These are phyloP conservation scores for Ceratobasidium sp. DNA, from an alignment of 1,284 basidiomycete species.

Conservation along the genomic window DNA sequence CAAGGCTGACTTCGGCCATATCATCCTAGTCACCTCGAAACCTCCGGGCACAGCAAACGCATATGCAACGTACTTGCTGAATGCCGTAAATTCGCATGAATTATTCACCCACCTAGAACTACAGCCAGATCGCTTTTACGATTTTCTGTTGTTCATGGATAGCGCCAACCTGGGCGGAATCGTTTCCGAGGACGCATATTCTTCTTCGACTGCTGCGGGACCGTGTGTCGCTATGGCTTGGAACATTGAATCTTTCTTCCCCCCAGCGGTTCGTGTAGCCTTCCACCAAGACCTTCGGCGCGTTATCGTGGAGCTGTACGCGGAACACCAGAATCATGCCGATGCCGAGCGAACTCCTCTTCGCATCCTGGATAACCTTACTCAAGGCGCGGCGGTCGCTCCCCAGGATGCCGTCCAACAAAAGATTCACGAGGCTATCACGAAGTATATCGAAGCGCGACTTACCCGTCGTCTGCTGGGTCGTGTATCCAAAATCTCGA, in stretches of 20 bases:
- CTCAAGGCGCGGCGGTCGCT: conserved; percentile 64
- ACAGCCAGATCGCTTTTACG: conserved; percentile 90
- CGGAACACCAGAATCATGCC: conserved; percentile 74
- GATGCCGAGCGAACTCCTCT: conserved; percentile 74
- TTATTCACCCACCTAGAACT: conserved; percentile 95
- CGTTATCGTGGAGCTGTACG: conserved; percentile 89
- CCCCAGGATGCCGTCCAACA: conserved; percentile 74
- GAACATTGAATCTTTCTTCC: conserved; percentile 95
- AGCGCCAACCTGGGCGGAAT: conserved; percentile 93
- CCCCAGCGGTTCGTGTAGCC: conserved; percentile 81
- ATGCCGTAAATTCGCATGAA: conserved; percentile 93
- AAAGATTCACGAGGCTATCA: conserved; percentile 73
- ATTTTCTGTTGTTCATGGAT: conserved; percentile 97
- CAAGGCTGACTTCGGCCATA: conserved; percentile 93
- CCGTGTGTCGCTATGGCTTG: conserved; percentile 83
- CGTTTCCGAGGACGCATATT: conserved; percentile 76
- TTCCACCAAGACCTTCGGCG: conserved; percentile 81
- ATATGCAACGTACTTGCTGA: conserved; percentile 94
- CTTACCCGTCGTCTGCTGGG: conserved; percentile 87
- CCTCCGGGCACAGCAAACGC: conserved; percentile 95
- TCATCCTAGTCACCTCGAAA: conserved; percentile 93
- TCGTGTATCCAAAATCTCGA: conserved; percentile 73
- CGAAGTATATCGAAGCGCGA: conserved; percentile 80
- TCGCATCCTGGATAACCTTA: conserved; percentile 74
- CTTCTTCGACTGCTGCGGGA: conserved; percentile 5